A percentile compares a stretch with the other conserved stretches of the same genome.
phyloP scores from a whole-genome alignment of 371 early-diverging fungal species.

The Rhizomucor pusillus region DNA sequence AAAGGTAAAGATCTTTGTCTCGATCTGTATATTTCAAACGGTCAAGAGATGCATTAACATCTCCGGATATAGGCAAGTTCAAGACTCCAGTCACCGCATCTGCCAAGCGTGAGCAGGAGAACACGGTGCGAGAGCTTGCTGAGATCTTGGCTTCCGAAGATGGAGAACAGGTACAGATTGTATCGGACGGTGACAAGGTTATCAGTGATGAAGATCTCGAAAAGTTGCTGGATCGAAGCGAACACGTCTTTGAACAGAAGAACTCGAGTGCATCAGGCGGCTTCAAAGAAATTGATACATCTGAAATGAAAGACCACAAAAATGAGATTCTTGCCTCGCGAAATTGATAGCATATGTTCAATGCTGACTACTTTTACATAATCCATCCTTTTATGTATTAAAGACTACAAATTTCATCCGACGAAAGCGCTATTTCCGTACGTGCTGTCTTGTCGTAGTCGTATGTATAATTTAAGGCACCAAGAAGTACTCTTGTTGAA shows the following conservation, averaged over 20 bases:
- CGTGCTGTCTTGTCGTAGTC: no score
- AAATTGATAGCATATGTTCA: constrained; percentile 4
- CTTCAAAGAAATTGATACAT: constrained; percentile 43
- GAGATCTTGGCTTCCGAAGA: constrained; percentile 73
- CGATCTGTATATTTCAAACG: neutral
- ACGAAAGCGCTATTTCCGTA: no score
- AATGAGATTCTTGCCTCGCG: constrained; percentile 45
- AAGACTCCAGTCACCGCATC: constrained; percentile 43
- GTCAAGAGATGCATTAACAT: constrained; percentile 2
- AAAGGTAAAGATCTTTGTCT: no score
- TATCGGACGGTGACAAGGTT: constrained; percentile 60
- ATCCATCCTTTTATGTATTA: no score
- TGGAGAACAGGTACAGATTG: constrained; percentile 63
- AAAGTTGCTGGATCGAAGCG: constrained; percentile 66
- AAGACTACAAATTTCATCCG: no score
- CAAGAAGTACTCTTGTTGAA: no score
- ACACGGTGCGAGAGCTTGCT: constrained; percentile 61
- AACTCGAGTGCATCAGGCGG: constrained; percentile 30
- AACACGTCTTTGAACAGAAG: constrained; percentile 48
- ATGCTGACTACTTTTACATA: no score
- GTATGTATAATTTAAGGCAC: no score
- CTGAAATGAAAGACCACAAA: constrained; percentile 37
- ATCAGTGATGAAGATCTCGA: constrained; percentile 71
- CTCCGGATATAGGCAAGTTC: constrained; percentile 37
- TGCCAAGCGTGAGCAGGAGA: constrained; percentile 24